Evolutionary conservation across 345 rosid genomes (phyloP).

Genomic region (Combretum micranthum): DNA sequence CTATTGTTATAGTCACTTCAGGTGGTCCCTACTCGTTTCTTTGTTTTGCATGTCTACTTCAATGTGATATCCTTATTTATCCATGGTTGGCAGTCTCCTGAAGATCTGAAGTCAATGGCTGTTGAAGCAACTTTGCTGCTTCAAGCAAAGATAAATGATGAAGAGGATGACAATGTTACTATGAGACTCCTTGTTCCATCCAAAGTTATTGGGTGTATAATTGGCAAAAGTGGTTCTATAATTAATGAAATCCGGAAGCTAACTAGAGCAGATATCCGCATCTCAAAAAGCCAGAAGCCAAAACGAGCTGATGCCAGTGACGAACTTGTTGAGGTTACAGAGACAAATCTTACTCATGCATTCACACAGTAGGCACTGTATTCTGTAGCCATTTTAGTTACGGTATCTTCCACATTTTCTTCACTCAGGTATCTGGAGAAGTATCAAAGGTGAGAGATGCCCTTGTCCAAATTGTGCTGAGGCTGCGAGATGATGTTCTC

Average conservation of each 20-base stretch:
- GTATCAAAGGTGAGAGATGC: conserved; percentile 76
- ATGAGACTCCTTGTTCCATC: conserved; percentile 80
- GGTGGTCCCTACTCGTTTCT: not conserved
- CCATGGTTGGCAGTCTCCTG: conserved; percentile 48
- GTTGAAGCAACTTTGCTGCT: conserved; percentile 89
- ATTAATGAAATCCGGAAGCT: conserved; percentile 85
- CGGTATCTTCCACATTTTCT: conserved; percentile 7
- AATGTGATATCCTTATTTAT: too few relatives aligned
- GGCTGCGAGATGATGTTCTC: conserved; percentile 86
- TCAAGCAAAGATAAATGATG: conserved; percentile 82
- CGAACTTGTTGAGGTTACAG: conserved; percentile 80
- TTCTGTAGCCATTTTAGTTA: not conserved
- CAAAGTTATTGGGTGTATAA: conserved; percentile 86
- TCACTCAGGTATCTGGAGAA: conserved; percentile 64
- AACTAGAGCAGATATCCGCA: conserved; percentile 72
- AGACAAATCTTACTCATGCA: not conserved
- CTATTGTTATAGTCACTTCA: not conserved
- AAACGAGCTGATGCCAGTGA: conserved; percentile 63
- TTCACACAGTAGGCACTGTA: not conserved
- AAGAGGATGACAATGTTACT: conserved; percentile 47
- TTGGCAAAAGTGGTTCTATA: conserved; percentile 89
- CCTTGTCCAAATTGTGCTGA: conserved; percentile 72
- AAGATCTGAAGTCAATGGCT: conserved; percentile 90
- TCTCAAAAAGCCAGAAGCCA: conserved; percentile 68
- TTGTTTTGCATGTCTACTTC: not conserved